Evolutionary conservation across 1,284 basidiomycete species (phyloP).

Genomic region (Coriolopsis trogii): DNA sequence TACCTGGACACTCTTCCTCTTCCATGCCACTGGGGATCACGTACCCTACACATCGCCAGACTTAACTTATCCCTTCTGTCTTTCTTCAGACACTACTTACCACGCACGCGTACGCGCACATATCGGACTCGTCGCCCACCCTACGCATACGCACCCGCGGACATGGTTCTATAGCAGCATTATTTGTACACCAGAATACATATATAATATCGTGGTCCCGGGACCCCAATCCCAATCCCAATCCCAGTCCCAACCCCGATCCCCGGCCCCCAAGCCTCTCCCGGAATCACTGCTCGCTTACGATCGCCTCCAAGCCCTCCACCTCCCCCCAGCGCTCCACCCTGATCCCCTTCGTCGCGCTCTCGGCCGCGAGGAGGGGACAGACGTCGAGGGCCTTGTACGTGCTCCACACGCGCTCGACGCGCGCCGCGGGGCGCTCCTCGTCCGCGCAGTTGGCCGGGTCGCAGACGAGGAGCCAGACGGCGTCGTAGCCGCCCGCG

Average conservation of each 20-base stretch:
- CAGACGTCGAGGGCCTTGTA: conserved; percentile 79
- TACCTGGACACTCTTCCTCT: too few relatives aligned
- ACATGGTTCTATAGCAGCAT: not conserved
- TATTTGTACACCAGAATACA: conserved; percentile 22
- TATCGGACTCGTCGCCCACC: conserved; percentile 1
- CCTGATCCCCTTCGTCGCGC: conserved; percentile 70
- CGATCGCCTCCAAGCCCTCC: conserved; percentile 58
- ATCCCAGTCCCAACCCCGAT: not conserved
- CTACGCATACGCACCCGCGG: conserved; percentile 12
- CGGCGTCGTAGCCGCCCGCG: conserved; percentile 96
- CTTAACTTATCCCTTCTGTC: conserved; percentile 7
- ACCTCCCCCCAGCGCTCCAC: conserved; percentile 66
- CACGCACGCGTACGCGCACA: conserved; percentile 13
- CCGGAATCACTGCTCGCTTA: conserved; percentile 27
- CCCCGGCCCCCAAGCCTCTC: not conserved
- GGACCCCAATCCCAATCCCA: not conserved
- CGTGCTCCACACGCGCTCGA: conserved; percentile 78
- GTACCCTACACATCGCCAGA: not conserved
- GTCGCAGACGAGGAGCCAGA: conserved; percentile 88
- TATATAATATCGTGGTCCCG: not conserved
- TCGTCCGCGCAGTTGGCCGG: conserved; percentile 49
- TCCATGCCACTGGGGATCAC: too few relatives aligned
- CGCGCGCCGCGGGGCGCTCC: conserved; percentile 38
- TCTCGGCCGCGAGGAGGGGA: conserved; percentile 79
- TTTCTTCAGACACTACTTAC: conserved; percentile 6